These are phyloP conservation scores for Craspedostauros australis DNA, from an alignment of 108 stramenopile species.

Conservation along the genomic window DNA sequence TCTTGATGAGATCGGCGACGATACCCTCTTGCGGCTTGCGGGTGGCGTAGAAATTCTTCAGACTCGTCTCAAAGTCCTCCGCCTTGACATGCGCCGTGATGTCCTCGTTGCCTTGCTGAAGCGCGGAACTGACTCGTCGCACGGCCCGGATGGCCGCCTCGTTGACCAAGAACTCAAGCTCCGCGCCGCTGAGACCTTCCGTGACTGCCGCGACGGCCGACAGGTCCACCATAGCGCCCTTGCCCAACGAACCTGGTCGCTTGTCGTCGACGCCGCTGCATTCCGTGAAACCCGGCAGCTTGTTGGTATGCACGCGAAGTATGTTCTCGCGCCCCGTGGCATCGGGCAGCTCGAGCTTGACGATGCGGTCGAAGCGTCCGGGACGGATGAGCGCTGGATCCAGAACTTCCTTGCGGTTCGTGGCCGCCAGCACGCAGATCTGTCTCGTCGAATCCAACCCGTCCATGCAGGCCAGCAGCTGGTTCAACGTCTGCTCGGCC, in stretches of 20 bases:
- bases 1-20: background rate
- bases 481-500: conserved; percentile 87
- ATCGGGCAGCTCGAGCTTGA: conserved; percentile 78
- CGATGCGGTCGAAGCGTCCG: conserved; percentile 93
- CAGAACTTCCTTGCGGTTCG: conserved; percentile 76
- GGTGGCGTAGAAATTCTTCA: conserved; percentile 61
- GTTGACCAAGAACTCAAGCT: conserved; percentile 92
- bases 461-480: conserved; percentile 84
- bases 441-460: conserved; percentile 63
- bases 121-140: conserved; percentile 60
- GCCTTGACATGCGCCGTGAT: conserved; percentile 55
- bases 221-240: conserved; percentile 51
- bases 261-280: conserved; percentile 50
- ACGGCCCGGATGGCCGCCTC: conserved; percentile 93
- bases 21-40: conserved; percentile 24
- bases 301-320: conserved; percentile 79
- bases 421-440: conserved; percentile 85
- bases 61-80: conserved; percentile 69
- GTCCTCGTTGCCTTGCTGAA: conserved; percentile 32
- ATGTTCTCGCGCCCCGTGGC: conserved; percentile 71
- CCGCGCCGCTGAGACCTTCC: conserved; percentile 85
- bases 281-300: conserved; percentile 73
- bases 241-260: conserved; percentile 44
- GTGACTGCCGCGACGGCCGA: conserved; percentile 70
- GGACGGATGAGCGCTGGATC: conserved; percentile 89